A percentile compares a stretch with the other conserved stretches of the same genome.
Conservation (phyloP, 75 land plant genomes). For the Cryptomeria japonica region DNA sequence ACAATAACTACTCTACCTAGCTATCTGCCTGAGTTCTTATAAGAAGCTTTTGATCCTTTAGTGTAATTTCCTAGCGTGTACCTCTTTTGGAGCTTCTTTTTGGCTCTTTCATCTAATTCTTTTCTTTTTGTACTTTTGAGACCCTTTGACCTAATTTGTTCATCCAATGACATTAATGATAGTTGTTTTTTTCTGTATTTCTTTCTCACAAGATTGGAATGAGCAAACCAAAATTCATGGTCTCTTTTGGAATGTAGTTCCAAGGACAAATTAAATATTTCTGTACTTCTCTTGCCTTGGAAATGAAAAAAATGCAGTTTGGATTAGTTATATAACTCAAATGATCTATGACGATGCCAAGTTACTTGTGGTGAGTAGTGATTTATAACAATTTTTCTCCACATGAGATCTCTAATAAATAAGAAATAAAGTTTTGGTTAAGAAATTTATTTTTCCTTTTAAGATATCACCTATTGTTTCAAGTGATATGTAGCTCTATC, state of each 20-base stretch:
- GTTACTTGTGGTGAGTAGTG: neutral
- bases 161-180: neutral
- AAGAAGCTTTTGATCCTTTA: neutral
- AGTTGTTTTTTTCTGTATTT: neutral
- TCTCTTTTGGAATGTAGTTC: neutral
- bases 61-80: neutral
- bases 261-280: neutral
- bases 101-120: neutral
- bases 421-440: neutral
- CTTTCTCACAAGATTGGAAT: neutral
- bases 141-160: neutral
- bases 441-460: neutral
- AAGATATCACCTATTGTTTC: neutral
- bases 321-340: neutral
- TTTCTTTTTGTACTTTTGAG: neutral
- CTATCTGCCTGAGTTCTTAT: neutral
- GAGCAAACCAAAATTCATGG: neutral
- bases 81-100: neutral
- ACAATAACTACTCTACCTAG: neutral
- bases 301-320: neutral
- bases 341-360: neutral
- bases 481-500: constrained; percentile 3
- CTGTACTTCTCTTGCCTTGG: neutral
- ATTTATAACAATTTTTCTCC: neutral
- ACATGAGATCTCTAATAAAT: neutral